Evolutionary conservation across 1,284 basidiomycete species (phyloP).

Genomic region (Fomitiporia mediterranea): DNA sequence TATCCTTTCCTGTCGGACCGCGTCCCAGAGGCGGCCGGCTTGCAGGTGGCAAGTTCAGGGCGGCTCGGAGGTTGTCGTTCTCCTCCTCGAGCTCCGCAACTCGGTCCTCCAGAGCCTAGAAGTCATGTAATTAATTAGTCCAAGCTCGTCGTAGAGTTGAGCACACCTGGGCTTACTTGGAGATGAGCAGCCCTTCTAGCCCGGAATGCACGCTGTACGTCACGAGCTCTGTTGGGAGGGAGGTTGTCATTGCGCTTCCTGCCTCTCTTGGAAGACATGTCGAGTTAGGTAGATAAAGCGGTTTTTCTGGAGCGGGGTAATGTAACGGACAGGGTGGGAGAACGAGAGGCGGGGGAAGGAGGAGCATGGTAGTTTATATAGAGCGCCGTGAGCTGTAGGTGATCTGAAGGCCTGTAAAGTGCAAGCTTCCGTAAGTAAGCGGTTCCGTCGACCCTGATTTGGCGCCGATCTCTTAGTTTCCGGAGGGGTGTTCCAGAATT

Average conservation of each 20-base stretch:
- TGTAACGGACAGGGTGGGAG: conserved; percentile 21
- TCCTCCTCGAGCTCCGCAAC: conserved; percentile 83
- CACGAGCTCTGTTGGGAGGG: conserved; percentile 86
- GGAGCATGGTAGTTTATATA: conserved; percentile 16
- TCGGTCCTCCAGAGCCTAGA: conserved; percentile 76
- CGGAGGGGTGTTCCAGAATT: background rate
- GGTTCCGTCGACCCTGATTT: conserved; percentile 7
- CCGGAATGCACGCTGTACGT: conserved; percentile 90
- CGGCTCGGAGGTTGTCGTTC: conserved; percentile 71
- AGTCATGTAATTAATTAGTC: conserved; percentile 23
- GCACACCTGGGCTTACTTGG: conserved; percentile 44
- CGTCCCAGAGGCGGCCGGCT: conserved; percentile 67
- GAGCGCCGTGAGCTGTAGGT: conserved; percentile 2
- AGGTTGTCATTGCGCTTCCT: conserved; percentile 90
- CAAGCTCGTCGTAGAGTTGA: background rate
- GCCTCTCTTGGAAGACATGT: conserved; percentile 81
- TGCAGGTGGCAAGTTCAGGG: conserved; percentile 72
- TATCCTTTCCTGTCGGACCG: conserved; percentile 81
- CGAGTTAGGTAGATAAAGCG: conserved; percentile 2
- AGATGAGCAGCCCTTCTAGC: conserved; percentile 87
- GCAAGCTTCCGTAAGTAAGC: conserved; percentile 8
- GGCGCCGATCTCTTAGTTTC: conserved; percentile 16
- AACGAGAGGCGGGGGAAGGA: conserved; percentile 23
- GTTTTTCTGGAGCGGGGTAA: conserved; percentile 22
- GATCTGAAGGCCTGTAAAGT: conserved; percentile 7